A percentile compares a stretch with the other conserved stretches of the same genome.
phyloP scores from a whole-genome alignment of 306 rosid species.

The Hippophae tibetana region DNA sequence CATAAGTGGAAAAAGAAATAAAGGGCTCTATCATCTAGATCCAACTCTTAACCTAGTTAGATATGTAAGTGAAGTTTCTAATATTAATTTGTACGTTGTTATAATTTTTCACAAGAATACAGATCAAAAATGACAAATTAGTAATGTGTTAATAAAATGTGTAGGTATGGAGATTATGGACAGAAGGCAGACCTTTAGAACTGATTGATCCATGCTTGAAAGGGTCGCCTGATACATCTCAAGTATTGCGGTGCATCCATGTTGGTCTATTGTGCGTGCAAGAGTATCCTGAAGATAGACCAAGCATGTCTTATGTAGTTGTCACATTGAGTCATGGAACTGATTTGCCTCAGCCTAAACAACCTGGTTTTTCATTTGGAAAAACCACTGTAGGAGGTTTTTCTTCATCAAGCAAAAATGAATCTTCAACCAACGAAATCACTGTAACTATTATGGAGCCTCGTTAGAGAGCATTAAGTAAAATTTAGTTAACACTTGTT shows the following conservation, averaged over 20 bases:
- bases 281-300: conserved; percentile 27
- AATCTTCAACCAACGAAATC: conserved; percentile 17
- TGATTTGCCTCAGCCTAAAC: conserved; percentile 30
- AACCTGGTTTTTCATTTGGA: conserved; percentile 34
- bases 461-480: conserved; percentile 12
- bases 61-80: conserved; percentile 32
- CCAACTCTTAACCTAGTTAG: conserved; percentile 27
- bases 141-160: background rate
- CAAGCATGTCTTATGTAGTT: conserved; percentile 28
- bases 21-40: conserved; percentile 9
- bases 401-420: conserved; percentile 6
- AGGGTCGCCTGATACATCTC: conserved; percentile 11
- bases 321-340: conserved; percentile 31
- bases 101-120: too few relatives aligned
- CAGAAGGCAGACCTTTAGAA: conserved; percentile 28
- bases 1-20: conserved; percentile 16
- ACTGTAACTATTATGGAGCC: conserved; percentile 18
- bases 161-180: conserved; percentile 55
- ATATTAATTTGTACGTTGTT: too few relatives aligned
- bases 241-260: conserved; percentile 39
- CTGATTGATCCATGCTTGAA: conserved; percentile 25
- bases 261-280: conserved; percentile 47
- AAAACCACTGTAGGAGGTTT: background rate
- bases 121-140: too few relatives aligned
- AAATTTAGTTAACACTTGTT: too few relatives aligned